A percentile compares a stretch with the other conserved stretches of the same genome.
Evolutionary conservation across 345 rosid genomes (phyloP).

Genomic region (Rhizophora mangle): DNA sequence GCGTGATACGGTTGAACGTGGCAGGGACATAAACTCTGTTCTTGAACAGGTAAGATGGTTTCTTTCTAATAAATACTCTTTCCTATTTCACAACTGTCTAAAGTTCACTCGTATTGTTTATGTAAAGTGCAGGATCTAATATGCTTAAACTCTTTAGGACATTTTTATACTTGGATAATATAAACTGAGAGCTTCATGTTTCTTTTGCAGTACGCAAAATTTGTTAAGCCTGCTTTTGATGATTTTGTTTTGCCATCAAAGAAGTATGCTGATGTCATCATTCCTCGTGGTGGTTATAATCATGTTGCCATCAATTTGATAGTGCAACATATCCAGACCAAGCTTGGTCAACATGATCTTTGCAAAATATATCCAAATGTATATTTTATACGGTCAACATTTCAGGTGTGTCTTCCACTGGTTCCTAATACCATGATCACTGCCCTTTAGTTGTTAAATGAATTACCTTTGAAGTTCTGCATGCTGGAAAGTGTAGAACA

Average conservation of each 20-base stretch:
- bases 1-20: slow-evolving; percentile 96
- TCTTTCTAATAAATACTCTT: not conserved
- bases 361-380: slow-evolving; percentile 90
- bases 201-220: slow-evolving; percentile 79
- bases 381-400: slow-evolving; percentile 74
- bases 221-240: slow-evolving; percentile 99
- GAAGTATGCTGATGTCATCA: slow-evolving; percentile 92
- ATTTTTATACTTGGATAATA: not conserved
- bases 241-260: slow-evolving; percentile 93
- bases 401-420: slow-evolving; percentile 54
- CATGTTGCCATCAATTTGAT: slow-evolving; percentile 96
- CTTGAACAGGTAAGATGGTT: slow-evolving; percentile 78
- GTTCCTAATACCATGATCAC: not conserved
- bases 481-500: not conserved
- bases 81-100: no score
- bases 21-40: slow-evolving; percentile 90
- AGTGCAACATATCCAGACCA: slow-evolving; percentile 88
- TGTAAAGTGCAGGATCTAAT: not conserved
- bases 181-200: slow-evolving; percentile 11
- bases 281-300: slow-evolving; percentile 94
- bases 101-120: not conserved
- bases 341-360: slow-evolving; percentile 94
- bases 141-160: not conserved
- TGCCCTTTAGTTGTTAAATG: no score
- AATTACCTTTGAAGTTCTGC: not conserved